Conservation (phyloP, 441 rosid genomes). For the Gossypium lobatum region DNA sequence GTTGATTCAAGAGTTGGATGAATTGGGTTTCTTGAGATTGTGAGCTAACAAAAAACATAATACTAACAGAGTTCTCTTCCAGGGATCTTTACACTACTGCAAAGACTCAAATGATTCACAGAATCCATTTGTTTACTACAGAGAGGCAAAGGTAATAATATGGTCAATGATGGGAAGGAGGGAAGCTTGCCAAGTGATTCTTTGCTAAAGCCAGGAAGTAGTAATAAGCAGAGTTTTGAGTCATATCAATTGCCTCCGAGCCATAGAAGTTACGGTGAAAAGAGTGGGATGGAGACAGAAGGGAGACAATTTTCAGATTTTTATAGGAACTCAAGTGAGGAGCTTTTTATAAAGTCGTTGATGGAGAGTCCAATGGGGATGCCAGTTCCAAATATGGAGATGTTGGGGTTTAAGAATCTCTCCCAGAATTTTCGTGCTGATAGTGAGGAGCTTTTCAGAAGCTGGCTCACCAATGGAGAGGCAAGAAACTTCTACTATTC, state of each 20-base stretch:
- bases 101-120: not conserved
- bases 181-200: slow-evolving; percentile 16
- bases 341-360: slow-evolving; percentile 51
- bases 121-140: not conserved
- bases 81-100: not conserved
- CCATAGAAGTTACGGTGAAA: slow-evolving; percentile 23
- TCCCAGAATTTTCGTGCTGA: slow-evolving; percentile 49
- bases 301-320: slow-evolving; percentile 46
- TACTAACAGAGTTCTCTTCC: not conserved
- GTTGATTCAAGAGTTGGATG: not conserved
- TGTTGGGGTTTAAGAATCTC: slow-evolving; percentile 52
- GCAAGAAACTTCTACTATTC: slow-evolving; percentile 28
- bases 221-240: slow-evolving; percentile 15
- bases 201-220: slow-evolving; percentile 13
- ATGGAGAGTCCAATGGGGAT: slow-evolving; percentile 55
- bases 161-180: slow-evolving; percentile 25
- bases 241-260: slow-evolving; percentile 6
- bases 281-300: slow-evolving; percentile 30
- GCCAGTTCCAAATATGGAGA: slow-evolving; percentile 54
- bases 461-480: slow-evolving; percentile 77
- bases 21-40: not conserved
- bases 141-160: slow-evolving; percentile 12
- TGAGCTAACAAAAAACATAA: not conserved
- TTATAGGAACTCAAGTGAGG: slow-evolving; percentile 62
- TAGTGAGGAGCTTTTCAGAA: slow-evolving; percentile 72